Evolutionary conservation across 805 yeast genomes (phyloP), one percentile per base, ranked within the genome.

Genomic region (Lipomyces lipofer): DNA sequence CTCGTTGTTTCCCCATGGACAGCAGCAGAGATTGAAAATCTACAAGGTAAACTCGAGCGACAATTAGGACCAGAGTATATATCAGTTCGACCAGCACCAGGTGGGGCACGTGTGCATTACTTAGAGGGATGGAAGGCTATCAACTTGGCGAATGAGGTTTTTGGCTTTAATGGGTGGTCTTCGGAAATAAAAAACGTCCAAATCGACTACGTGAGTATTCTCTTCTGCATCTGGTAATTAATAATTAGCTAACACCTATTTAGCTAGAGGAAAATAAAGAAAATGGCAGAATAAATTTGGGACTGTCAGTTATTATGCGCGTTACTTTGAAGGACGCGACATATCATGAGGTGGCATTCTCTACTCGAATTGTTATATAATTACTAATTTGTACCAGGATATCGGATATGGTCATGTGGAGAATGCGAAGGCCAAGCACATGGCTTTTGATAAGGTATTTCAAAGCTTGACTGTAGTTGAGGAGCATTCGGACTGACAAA

Each of bases 311-410:
- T 1, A 66, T 67, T 7, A 86, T 90, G 2, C 74, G 92, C 24
- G 81, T 91, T 1, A 81, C 86, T 0, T 73, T 91, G 36, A 80
- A 79, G 63, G 95, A 88, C 66, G 97, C 97, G 0, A 83, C 96
- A 0, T 86, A 74, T 65, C 89, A 84, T 51, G 94, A 86, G 32
- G 66, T 59, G 51, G 3, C 13, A 25, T 13, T 12, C 13, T 12
- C 15, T 9, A 6, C 10, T 45, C 10, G 6, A 9, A 24, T 29
- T 28, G 7, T 10, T 19, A 25, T 43, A 9, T 24, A 8, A 30
- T 7, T 25, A 19, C 15, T n/a, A 17, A 8, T 30, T 21, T 4
- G n/a, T n/a, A n/a, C n/a, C 25, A 56, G 64, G 86, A 85, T 56
- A 76, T 80, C 21, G 97, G 97, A 0, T 78, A 80, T 58, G 96